Base-by-base conservation (phyloP, 2,329 filamentous ascomycete genomes). In the Ophiocordyceps robertsii region DNA sequence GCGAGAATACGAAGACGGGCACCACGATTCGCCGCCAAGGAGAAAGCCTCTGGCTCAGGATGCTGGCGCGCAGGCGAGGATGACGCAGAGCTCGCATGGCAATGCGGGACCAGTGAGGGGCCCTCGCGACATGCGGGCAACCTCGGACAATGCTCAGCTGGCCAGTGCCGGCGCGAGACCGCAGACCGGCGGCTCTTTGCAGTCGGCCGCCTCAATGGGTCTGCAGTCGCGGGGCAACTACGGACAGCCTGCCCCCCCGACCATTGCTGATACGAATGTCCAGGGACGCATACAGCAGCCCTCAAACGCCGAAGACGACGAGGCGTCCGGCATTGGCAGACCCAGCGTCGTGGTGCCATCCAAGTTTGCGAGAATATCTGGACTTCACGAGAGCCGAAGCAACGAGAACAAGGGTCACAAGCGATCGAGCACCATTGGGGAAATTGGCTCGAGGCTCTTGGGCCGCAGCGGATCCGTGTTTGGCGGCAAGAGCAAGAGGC, bases 241-340 rank as follows among this genome's bases (percentile, higher is more conserved):
- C 60, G 86, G 86, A 49, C 86, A 93, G 61, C 92, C 90, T 39
- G 81, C 81, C 38, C 86, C 87, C 43, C 89, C 92, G 29, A 79
- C 87, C 39, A 81, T 95, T 46, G 88, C 88, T 39, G 82, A 84
- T 51, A 92, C 88, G 41, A 95, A 92, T 60, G 88, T 77, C 4
- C 84, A 95, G 59, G 90, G 88, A 48, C 84, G 84, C 48, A 87
- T 96, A 53, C 84, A 92, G 50, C 90, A 95, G 58, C 84, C 84
- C 54, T 51, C 53, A 1, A 56, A 53, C 33, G 47, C 44, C 3
- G 77, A 76, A 49, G 87, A 89, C 31, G 87, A 90, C 29, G 83
- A 82, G 17, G 70, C 76, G 41, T 70, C 76, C 41, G 74, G 80
- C 13, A 73, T 82, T 39, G 58, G 79, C 67, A 65, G 81, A 61